phyloP scores from a whole-genome alignment of 2,329 filamentous ascomycete genomes.

The Alternaria gaisen region DNA sequence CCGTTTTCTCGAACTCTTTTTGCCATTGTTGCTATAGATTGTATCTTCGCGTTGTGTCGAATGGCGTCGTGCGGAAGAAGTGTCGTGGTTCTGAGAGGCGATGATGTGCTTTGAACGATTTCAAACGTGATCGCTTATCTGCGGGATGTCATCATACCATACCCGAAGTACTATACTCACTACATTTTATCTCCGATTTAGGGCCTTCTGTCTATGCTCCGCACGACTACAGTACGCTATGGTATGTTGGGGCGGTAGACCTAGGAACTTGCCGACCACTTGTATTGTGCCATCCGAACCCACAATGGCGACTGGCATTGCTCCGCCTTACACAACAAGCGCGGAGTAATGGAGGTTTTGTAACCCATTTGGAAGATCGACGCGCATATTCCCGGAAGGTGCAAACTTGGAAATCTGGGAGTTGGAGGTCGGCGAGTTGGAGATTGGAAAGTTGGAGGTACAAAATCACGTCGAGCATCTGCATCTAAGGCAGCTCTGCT shows the following conservation, averaged over 20 bases:
- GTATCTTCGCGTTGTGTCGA: constrained; percentile 11
- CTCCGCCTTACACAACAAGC: constrained; percentile 14
- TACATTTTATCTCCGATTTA: constrained; percentile 21
- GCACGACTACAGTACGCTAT: not conserved
- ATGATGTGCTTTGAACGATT: constrained; percentile 39
- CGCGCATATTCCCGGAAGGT: not conserved
- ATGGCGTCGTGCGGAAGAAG: constrained; percentile 30
- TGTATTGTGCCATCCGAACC: constrained; percentile 30
- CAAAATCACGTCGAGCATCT: not conserved
- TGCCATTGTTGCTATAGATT: constrained; percentile 6
- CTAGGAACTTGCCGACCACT: not conserved
- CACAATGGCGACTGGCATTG: constrained; percentile 31
- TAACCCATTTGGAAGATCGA: not conserved
- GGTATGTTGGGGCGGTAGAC: not conserved
- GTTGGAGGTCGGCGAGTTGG: not conserved
- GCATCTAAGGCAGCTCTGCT: not conserved
- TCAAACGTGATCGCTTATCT: constrained; percentile 43
- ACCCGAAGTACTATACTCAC: not conserved
- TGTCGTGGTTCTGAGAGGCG: constrained; percentile 14
- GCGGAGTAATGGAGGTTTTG: not conserved
- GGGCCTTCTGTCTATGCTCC: constrained; percentile 8
- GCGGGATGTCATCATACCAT: constrained; percentile 2
- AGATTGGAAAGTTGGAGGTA: not conserved
- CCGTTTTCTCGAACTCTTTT: constrained; percentile 22
- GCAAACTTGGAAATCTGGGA: not conserved